phyloP scores from a whole-genome alignment of 768 basidiomycete genomes.

The Daedaleopsis nitida region DNA sequence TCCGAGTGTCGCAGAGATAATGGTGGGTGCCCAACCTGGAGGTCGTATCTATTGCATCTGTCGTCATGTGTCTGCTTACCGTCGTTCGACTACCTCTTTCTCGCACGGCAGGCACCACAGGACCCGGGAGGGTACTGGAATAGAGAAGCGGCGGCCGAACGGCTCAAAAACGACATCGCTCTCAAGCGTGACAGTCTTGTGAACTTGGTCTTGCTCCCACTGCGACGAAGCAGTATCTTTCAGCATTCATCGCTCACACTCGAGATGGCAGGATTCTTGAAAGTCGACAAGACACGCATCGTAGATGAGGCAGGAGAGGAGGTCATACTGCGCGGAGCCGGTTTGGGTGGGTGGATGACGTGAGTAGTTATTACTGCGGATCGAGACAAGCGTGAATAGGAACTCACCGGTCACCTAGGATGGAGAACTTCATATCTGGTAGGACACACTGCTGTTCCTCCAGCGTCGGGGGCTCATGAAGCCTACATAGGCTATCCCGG shows the following conservation, averaged over 20 bases:
- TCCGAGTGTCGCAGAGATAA: too few species aligned
- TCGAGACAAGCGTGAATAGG: not conserved
- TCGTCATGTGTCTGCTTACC: too few species aligned
- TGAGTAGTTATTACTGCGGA: conserved; percentile 38
- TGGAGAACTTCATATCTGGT: conserved; percentile 80
- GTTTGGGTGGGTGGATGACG: conserved; percentile 90
- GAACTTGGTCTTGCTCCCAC: too few species aligned
- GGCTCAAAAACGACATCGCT: too few species aligned
- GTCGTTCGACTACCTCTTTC: not conserved
- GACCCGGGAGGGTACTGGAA: too few species aligned
- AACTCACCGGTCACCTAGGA: conserved; percentile 37
- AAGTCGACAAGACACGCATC: conserved; percentile 60
- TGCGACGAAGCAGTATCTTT: too few species aligned
- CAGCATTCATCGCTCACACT: not conserved
- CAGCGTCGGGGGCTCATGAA: not conserved
- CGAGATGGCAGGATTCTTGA: conserved; percentile 49
- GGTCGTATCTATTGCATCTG: too few species aligned
- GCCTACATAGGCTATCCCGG: conserved; percentile 74
- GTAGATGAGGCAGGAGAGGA: conserved; percentile 59
- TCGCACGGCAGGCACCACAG: too few species aligned
- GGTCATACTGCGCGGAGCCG: conserved; percentile 70
- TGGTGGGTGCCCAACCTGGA: too few species aligned
- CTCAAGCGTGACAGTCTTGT: too few species aligned
- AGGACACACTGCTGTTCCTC: not conserved
- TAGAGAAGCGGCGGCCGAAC: too few species aligned